A percentile compares a stretch with the other conserved stretches of the same genome.
Conservation (phyloP, 2,329 filamentous ascomycete species). For the Teratosphaeria gauchensis region DNA sequence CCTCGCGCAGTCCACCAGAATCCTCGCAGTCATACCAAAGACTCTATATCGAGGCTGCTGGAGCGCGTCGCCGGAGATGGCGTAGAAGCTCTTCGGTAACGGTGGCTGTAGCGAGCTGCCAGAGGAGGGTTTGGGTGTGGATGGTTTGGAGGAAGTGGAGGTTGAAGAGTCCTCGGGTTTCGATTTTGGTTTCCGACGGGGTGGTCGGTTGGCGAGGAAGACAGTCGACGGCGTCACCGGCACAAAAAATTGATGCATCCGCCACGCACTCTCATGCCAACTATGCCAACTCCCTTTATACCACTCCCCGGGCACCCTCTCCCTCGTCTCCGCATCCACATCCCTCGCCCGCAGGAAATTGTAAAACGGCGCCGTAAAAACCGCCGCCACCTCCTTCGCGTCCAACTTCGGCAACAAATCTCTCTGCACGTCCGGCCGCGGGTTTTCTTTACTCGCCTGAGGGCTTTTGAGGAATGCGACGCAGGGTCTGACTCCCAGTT, state of each 20-base stretch:
- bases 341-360: conserved; percentile 63
- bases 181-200: no score
- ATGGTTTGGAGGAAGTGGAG: no score
- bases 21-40: conserved; percentile 89
- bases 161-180: no score
- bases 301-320: conserved; percentile 52
- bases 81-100: conserved; percentile 20
- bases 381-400: conserved; percentile 82
- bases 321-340: conserved; percentile 33
- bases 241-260: conserved; percentile 86
- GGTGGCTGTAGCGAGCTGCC: conserved; percentile 17
- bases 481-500: conserved; percentile 41
- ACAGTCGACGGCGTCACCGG: conserved; percentile 64
- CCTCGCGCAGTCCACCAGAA: conserved; percentile 77
- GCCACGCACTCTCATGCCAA: conserved; percentile 72
- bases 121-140: not conserved
- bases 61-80: conserved; percentile 16
- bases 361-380: conserved; percentile 82
- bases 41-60: conserved; percentile 55
- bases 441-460: conserved; percentile 1
- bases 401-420: conserved; percentile 57
- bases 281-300: conserved; percentile 75
- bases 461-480: conserved; percentile 47
- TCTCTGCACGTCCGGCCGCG: conserved; percentile 41
- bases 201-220: conserved; percentile 12